phyloP scores from a whole-genome alignment of 1,139 yeast genomes.

The Kluyveromyces sp. region DNA sequence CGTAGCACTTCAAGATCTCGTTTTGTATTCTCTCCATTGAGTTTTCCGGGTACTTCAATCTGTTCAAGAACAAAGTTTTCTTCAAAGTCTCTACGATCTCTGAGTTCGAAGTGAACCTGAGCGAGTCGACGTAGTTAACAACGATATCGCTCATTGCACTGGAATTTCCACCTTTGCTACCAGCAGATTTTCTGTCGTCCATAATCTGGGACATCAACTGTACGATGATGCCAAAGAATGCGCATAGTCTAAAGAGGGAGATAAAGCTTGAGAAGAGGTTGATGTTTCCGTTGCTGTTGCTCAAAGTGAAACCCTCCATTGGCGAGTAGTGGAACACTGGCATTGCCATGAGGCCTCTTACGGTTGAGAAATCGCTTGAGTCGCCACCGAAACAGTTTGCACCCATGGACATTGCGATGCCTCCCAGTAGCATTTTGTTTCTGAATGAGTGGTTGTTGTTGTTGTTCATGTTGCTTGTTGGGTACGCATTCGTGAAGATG shows the following conservation, averaged over 20 bases:
- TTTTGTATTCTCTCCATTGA: constrained; percentile 22
- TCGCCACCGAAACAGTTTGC: constrained; percentile 29
- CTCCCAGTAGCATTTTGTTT: constrained; percentile 29
- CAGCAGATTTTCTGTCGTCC: constrained; percentile 7
- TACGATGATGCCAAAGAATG: constrained; percentile 10
- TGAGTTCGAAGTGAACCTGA: constrained; percentile 13
- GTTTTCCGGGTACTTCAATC: constrained; percentile 16
- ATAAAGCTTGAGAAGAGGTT: constrained; percentile 23
- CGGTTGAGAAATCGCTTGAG: constrained; percentile 24
- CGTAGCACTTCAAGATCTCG: constrained; percentile 25
- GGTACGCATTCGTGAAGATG: constrained; percentile 19
- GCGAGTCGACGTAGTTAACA: constrained; percentile 13
- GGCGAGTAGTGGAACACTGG: constrained; percentile 28
- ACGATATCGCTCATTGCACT: constrained; percentile 15
- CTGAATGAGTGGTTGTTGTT: constrained; percentile 13
- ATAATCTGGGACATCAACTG: constrained; percentile 12
- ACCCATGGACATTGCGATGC: constrained; percentile 27
- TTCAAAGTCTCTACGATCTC: constrained; percentile 13
- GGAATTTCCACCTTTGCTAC: neutral
- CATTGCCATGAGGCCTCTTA: constrained; percentile 27
- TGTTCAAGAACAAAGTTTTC: constrained; percentile 15
- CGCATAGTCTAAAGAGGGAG: constrained; percentile 14
- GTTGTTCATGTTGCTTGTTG: constrained; percentile 8
- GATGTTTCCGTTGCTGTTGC: constrained; percentile 21
- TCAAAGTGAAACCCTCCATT: constrained; percentile 21